Evolutionary conservation across 768 basidiomycete species (phyloP).

Genomic region (Lactarius hatsudake): DNA sequence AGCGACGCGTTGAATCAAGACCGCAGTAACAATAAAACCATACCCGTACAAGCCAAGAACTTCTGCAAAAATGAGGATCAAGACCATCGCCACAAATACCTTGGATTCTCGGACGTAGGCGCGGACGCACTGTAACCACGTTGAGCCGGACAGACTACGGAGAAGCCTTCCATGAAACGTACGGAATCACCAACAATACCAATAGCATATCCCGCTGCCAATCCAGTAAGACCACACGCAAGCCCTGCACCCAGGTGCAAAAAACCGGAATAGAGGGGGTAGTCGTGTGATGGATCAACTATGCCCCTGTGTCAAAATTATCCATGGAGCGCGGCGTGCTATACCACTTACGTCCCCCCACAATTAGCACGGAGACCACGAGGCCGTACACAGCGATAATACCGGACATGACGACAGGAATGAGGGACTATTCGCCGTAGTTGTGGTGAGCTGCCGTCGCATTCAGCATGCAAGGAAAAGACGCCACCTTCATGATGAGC

Average conservation of each 20-base stretch:
- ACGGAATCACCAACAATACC: slow-evolving; percentile 98
- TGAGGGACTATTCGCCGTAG: slow-evolving; percentile 30
- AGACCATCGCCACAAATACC: slow-evolving; percentile 92
- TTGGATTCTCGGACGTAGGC: slow-evolving; percentile 96
- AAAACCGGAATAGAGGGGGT: slow-evolving; percentile 85
- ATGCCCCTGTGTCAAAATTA: slow-evolving; percentile 8
- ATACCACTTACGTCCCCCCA: slow-evolving; percentile 67
- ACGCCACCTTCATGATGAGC: slow-evolving; percentile 91
- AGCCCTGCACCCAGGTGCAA: slow-evolving; percentile 93
- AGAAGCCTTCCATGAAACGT: not conserved
- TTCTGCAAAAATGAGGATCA: slow-evolving; percentile 98
- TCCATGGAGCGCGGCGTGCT: not conserved
- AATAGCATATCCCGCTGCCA: slow-evolving; percentile 96
- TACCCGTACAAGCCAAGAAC: slow-evolving; percentile 86
- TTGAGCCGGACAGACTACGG: slow-evolving; percentile 1
- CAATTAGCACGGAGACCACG: slow-evolving; percentile 98
- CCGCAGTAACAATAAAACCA: not conserved
- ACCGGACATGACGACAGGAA: slow-evolving; percentile 99
- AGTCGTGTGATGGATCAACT: slow-evolving; percentile 26
- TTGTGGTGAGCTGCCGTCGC: not conserved
- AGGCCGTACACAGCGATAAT: slow-evolving; percentile 99
- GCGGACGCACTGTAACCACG: slow-evolving; percentile 60
- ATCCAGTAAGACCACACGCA: slow-evolving; percentile 88
- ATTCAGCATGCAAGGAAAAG: slow-evolving; percentile 1
- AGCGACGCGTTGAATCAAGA: not conserved